Conservation (phyloP, 176 grass and related monocot genomes). For the Oryza meridionalis region DNA sequence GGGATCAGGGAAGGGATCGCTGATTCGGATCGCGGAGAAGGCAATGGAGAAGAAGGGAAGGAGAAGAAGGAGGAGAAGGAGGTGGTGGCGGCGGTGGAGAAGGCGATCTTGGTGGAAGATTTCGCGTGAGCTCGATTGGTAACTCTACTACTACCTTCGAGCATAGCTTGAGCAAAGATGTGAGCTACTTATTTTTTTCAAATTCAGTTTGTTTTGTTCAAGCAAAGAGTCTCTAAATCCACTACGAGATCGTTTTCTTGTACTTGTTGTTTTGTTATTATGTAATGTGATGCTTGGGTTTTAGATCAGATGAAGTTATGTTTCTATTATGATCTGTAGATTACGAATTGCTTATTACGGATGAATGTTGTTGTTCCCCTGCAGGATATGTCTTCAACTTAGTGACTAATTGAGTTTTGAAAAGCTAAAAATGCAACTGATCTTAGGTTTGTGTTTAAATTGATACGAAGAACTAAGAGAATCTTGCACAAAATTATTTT, state of each 20-base stretch:
- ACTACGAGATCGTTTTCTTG: background rate
- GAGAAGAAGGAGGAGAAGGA: background rate
- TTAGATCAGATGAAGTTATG: background rate
- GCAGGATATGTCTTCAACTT: background rate
- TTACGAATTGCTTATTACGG: background rate
- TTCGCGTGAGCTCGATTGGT: conserved; percentile 35
- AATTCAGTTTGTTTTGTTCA: background rate
- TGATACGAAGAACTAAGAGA: background rate
- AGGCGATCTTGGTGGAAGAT: conserved; percentile 34
- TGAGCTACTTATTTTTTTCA: background rate
- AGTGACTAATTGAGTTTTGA: background rate
- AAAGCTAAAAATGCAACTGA: background rate
- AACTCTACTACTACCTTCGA: background rate
- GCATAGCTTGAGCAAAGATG: background rate
- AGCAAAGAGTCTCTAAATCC: background rate
- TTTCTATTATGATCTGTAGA: background rate
- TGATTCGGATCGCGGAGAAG: background rate
- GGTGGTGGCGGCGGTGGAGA: background rate
- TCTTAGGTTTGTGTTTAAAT: background rate
- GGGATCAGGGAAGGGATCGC: conserved; percentile 11
- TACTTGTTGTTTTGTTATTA: background rate
- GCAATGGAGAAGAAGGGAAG: background rate
- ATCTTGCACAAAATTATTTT: background rate
- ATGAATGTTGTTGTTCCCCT: background rate
- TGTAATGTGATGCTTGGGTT: conserved; percentile 5